These are phyloP conservation scores for Colletotrichum theobromicola DNA, from an alignment of 2,329 filamentous ascomycete genomes.

Conservation along the genomic window DNA sequence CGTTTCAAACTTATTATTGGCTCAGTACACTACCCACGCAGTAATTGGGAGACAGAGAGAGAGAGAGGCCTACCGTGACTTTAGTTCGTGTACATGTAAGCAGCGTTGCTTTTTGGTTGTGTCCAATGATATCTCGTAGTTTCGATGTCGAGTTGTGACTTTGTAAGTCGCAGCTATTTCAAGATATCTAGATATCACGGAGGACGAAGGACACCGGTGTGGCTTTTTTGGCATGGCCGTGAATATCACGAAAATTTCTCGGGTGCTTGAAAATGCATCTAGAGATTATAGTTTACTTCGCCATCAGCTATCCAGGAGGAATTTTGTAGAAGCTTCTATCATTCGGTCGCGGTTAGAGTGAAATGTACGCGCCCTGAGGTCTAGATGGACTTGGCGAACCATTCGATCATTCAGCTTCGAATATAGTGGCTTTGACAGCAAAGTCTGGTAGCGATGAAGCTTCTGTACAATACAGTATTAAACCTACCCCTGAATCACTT, in stretches of 20 bases:
- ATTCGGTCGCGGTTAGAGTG: neutral
- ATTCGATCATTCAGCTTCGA: neutral
- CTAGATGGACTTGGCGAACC: neutral
- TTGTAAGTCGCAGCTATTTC: conserved; percentile 11
- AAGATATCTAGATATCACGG: neutral
- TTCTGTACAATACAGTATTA: neutral
- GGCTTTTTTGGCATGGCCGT: neutral
- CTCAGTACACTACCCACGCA: too few relatives aligned
- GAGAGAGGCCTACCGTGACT: neutral
- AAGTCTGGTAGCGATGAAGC: neutral
- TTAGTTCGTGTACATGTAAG: neutral
- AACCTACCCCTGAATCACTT: neutral
- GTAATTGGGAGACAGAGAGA: too few relatives aligned
- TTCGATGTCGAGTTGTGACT: neutral
- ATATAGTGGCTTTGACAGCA: neutral
- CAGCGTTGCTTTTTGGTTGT: neutral
- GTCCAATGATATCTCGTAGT: neutral
- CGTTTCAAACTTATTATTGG: conserved; percentile 1
- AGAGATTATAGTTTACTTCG: neutral
- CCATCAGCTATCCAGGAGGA: neutral
- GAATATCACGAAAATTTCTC: neutral
- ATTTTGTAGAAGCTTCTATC: neutral
- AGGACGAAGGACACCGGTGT: too few relatives aligned
- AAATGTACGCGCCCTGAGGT: too few relatives aligned
- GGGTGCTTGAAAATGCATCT: neutral